A percentile compares a stretch with the other conserved stretches of the same genome.
These are phyloP conservation scores for Elasticomyces elasticus DNA, from an alignment of 495 filamentous ascomycete species.

Conservation along the genomic window DNA sequence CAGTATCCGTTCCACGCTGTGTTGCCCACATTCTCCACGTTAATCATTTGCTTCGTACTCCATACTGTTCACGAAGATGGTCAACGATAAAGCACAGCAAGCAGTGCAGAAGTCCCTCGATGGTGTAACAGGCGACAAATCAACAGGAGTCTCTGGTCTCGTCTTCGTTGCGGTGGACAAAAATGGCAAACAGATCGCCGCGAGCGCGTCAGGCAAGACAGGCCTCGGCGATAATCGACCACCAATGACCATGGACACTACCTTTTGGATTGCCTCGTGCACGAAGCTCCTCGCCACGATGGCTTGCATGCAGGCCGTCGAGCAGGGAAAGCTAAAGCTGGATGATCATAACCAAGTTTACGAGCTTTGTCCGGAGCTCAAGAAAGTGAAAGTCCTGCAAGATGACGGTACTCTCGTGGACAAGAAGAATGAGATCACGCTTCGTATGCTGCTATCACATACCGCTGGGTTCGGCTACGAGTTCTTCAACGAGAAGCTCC, in stretches of 20 bases:
- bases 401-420: slow-evolving; percentile 38
- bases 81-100: slow-evolving; percentile 21
- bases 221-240: slow-evolving; percentile 31
- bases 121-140: slow-evolving; percentile 25
- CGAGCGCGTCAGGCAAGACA: slow-evolving; percentile 38
- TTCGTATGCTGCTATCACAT: slow-evolving; percentile 54
- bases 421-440: slow-evolving; percentile 46
- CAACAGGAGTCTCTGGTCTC: slow-evolving; percentile 37
- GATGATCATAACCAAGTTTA: slow-evolving; percentile 44
- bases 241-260: slow-evolving; percentile 42
- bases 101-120: slow-evolving; percentile 23
- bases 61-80: slow-evolving; percentile 15
- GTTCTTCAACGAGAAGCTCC: slow-evolving; percentile 45
- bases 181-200: slow-evolving; percentile 41
- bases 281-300: slow-evolving; percentile 48
- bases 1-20: too few species aligned
- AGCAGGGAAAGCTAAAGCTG: slow-evolving; percentile 42
- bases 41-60: too few species aligned
- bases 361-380: slow-evolving; percentile 42
- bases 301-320: slow-evolving; percentile 53
- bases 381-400: slow-evolving; percentile 39
- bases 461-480: slow-evolving; percentile 38
- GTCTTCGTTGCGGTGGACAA: slow-evolving; percentile 40
- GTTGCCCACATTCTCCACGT: too few species aligned
- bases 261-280: slow-evolving; percentile 42